Base-by-base conservation (phyloP, 208 protist genomes). In the Leishmania martiniquensis region DNA sequence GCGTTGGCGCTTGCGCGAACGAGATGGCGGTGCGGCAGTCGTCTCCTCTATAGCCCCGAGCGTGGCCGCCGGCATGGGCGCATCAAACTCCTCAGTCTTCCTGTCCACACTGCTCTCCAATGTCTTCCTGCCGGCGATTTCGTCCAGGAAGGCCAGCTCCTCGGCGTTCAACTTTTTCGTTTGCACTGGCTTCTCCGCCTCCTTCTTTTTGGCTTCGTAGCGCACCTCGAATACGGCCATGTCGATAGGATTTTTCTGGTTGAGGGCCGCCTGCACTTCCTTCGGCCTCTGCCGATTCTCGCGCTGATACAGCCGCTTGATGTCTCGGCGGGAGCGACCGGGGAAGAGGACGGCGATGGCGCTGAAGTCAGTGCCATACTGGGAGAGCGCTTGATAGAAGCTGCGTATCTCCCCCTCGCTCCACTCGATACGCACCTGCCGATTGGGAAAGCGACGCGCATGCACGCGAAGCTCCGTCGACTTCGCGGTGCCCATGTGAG, bases 301-400 rank as follows among this genome's bases (percentile, higher is more conserved):
- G 3, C 88, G 86, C 51, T 91, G 86, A 69, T 95, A 98, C 17
- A 97, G 90, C 25, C 86, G 87, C 80, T 96, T 95, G 47, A 98
- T 86, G 44, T 98, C 91, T 57, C 80, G 84, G 34, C 94, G 87
- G 9, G 77, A 85, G 49, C 88, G 85, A 1, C 82, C 81, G 1
- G 87, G 84, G 79, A 94, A 95, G 59, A 97, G 79, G 9, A 96
- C 81, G 13, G 92, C 85, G 59, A 98, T 96, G 55, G 91, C 89
- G 51, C 85, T 88, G 72, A 98, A 98, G 85, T 98, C 93, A 0
- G 93, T 96, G 63, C 95, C 95, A 84, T 90, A 97, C 81, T 97
- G 91, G 34, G 89, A 93, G 59, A 98, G 91, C 13, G 85, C 87
- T 67, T 86, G 77, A 77, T 95, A 98, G 77, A 98, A 97, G 57